A percentile compares a stretch with the other conserved stretches of the same genome.
Evolutionary conservation across 225 moss, liverwort and hornwort species (phyloP).

Genomic region (Thuidium tamariscinum): DNA sequence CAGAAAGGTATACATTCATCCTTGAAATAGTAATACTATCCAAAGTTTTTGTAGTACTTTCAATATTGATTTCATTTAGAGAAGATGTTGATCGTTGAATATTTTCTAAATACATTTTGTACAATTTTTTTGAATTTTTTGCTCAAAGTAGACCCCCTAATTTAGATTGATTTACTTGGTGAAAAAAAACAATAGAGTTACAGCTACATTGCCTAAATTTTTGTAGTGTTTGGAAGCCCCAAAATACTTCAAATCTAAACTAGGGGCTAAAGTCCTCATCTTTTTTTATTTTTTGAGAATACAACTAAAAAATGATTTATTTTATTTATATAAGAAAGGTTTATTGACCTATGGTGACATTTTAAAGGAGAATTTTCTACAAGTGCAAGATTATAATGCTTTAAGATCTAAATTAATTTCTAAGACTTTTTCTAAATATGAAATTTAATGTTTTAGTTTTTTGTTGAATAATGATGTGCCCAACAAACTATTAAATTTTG

Average conservation of each 20-base stretch:
- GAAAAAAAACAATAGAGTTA: neutral
- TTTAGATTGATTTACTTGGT: accelerated
- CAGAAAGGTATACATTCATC: neutral
- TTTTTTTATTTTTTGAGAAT: too few relatives aligned
- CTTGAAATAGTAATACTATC: neutral
- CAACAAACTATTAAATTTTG: too few relatives aligned
- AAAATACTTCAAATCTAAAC: neutral
- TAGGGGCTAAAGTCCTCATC: neutral
- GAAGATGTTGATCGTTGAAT: neutral
- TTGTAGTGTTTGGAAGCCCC: neutral
- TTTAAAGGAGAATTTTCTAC: neutral
- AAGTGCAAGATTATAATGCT: neutral
- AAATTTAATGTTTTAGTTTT: too few relatives aligned
- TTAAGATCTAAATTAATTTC: too few relatives aligned
- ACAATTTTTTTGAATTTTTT: neutral
- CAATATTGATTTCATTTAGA: neutral
- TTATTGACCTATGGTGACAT: accelerated
- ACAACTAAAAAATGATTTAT: neutral
- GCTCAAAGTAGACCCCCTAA: neutral
- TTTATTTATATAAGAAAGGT: neutral
- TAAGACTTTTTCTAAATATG: too few relatives aligned
- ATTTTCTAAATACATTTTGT: neutral
- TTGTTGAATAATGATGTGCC: too few relatives aligned
- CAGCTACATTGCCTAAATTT: accelerated
- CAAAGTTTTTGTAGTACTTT: accelerated